A percentile compares a stretch with the other conserved stretches of the same genome.
phyloP scores from a whole-genome alignment of 2,329 filamentous ascomycete species.

The Hymenoscyphus salicellus region DNA sequence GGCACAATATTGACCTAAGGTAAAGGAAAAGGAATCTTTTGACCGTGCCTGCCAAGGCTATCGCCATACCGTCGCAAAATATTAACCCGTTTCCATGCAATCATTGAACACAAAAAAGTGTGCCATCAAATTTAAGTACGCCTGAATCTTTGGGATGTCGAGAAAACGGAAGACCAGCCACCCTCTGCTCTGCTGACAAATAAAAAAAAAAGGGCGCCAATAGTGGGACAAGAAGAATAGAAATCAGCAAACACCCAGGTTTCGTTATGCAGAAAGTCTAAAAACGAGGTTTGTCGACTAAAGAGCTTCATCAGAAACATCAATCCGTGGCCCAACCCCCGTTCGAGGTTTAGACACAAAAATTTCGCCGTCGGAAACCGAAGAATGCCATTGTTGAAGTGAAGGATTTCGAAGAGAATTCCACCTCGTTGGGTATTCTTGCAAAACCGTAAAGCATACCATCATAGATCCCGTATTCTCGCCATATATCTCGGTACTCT shows the following conservation, averaged over 20 bases:
- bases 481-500: conserved; percentile 32
- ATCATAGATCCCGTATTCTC: conserved; percentile 34
- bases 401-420: conserved; percentile 21
- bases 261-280: conserved; percentile 37
- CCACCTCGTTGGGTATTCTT: conserved; percentile 34
- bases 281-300: conserved; percentile 31
- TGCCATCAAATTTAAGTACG: conserved; percentile 35
- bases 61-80: conserved; percentile 32
- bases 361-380: conserved; percentile 22
- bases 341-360: conserved; percentile 25
- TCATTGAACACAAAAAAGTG: conserved; percentile 33
- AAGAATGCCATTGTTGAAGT: conserved; percentile 24
- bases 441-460: conserved; percentile 36
- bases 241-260: conserved; percentile 34
- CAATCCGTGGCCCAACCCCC: conserved; percentile 22
- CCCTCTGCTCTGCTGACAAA: conserved; percentile 31
- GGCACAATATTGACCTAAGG: conserved; percentile 27
- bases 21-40: conserved; percentile 36
- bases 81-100: conserved; percentile 37
- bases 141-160: conserved; percentile 36
- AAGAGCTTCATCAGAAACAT: conserved; percentile 28
- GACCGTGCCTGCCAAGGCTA: conserved; percentile 32
- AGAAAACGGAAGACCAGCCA: conserved; percentile 36
- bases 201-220: conserved; percentile 25
- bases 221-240: conserved; percentile 36